A percentile compares a stretch with the other conserved stretches of the same genome.
Conservation (phyloP, 1,284 basidiomycete species). For the Schizophyllum amplum region DNA sequence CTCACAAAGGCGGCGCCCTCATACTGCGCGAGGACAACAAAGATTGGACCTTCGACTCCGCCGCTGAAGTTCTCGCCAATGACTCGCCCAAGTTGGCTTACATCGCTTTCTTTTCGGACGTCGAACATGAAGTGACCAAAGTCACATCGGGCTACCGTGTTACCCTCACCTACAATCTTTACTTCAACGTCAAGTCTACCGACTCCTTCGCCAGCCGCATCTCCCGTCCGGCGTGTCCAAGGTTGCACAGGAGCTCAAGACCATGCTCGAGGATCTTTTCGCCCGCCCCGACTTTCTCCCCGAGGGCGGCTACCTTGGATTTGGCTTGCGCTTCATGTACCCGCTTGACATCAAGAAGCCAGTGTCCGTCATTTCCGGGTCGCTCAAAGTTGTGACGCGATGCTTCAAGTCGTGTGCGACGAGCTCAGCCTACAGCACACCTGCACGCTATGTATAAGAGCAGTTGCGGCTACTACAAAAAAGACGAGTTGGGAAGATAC, state of each 20-base stretch:
- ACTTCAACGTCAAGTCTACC: constrained; percentile 11
- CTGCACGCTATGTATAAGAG: not conserved
- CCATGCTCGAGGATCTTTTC: constrained; percentile 13
- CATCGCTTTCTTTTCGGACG: constrained; percentile 29
- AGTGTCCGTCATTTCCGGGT: not conserved
- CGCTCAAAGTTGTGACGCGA: constrained; percentile 20
- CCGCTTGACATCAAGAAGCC: constrained; percentile 10
- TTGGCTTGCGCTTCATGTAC: constrained; percentile 25
- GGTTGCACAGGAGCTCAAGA: constrained; percentile 1
- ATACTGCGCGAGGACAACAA: constrained; percentile 20
- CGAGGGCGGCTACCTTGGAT: constrained; percentile 23
- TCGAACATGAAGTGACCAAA: constrained; percentile 31
- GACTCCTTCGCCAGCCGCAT: not conserved
- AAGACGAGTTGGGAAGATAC: no score
- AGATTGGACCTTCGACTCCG: constrained; percentile 20
- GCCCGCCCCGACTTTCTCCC: constrained; percentile 18
- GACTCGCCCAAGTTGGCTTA: constrained; percentile 16
- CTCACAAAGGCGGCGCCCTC: constrained; percentile 29
- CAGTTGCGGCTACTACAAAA: not conserved
- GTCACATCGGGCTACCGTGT: constrained; percentile 30
- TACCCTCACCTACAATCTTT: constrained; percentile 34
- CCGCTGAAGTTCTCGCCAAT: constrained; percentile 4
- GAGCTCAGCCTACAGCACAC: not conserved
- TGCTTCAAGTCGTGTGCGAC: not conserved
- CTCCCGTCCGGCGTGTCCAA: not conserved